phyloP scores from a whole-genome alignment of 2,329 filamentous ascomycete genomes.

The Massarina eburnea region DNA sequence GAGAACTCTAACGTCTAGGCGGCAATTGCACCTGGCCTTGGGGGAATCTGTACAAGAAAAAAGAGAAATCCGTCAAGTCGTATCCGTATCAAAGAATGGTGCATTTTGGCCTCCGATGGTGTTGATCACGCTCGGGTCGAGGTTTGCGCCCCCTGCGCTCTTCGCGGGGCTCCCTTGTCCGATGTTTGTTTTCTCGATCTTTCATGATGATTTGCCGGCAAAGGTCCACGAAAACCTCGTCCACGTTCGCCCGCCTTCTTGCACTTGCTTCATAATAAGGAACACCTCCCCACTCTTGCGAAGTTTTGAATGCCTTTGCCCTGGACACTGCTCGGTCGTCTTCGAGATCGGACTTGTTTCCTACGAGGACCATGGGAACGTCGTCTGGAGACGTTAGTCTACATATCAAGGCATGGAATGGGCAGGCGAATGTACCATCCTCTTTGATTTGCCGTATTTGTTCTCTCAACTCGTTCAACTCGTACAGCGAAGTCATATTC shows the following conservation, averaged over 20 bases:
- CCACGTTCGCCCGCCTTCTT: conserved; percentile 79
- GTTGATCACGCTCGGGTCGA: neutral
- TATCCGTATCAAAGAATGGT: conserved; percentile 18
- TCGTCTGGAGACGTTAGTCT: conserved; percentile 53
- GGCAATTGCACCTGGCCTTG: conserved; percentile 3
- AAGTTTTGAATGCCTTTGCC: conserved; percentile 78
- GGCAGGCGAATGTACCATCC: conserved; percentile 47
- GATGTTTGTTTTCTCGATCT: conserved; percentile 52
- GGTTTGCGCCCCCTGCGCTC: neutral
- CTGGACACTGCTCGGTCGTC: conserved; percentile 79
- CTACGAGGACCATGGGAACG: conserved; percentile 85
- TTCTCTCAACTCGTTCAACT: conserved; percentile 78
- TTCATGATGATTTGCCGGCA: conserved; percentile 80
- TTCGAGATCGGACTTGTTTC: conserved; percentile 82
- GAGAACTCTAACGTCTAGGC: conserved; percentile 18
- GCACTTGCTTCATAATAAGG: conserved; percentile 92
- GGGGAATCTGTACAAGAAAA: conserved; percentile 8
- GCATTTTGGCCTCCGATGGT: conserved; percentile 7
- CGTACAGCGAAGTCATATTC: conserved; percentile 77
- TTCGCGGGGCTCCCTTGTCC: conserved; percentile 2
- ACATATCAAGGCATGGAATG: neutral
- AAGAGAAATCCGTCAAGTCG: neutral
- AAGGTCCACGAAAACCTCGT: conserved; percentile 84
- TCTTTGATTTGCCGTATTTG: conserved; percentile 92
- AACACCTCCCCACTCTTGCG: conserved; percentile 82